phyloP scores from a whole-genome alignment of 2,329 filamentous ascomycete genomes.

The Ascosphaera pollenicola region DNA sequence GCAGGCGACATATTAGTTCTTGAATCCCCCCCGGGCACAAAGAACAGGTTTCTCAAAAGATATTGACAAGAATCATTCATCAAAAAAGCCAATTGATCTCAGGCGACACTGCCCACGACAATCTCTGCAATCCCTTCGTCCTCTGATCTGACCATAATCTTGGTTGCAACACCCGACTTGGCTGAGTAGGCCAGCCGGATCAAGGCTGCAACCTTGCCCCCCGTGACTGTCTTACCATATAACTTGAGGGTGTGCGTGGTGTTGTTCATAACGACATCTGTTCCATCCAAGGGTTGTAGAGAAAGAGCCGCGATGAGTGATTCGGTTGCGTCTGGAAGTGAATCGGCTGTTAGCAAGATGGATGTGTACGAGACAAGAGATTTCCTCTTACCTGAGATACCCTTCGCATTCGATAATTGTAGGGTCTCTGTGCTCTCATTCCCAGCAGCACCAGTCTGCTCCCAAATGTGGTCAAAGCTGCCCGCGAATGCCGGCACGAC shows the following conservation, averaged over 20 bases:
- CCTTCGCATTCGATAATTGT: slow-evolving; percentile 71
- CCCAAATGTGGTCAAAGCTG: slow-evolving; percentile 91
- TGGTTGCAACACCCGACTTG: slow-evolving; percentile 86
- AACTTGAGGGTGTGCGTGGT: slow-evolving; percentile 90
- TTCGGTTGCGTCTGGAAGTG: slow-evolving; percentile 63
- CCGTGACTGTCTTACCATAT: slow-evolving; percentile 82
- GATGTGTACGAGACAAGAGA: slow-evolving; percentile 2
- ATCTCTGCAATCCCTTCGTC: slow-evolving; percentile 76
- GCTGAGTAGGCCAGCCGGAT: slow-evolving; percentile 87
- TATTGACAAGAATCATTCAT: slow-evolving; percentile 4
- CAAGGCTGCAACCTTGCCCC: slow-evolving; percentile 67
- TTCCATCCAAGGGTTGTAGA: slow-evolving; percentile 82
- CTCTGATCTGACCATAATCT: slow-evolving; percentile 79
- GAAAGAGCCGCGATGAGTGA: slow-evolving; percentile 70
- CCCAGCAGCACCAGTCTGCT: slow-evolving; percentile 69
- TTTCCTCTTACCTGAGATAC: slow-evolving; percentile 54
- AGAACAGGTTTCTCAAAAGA: slow-evolving; percentile 2
- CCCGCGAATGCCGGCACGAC: slow-evolving; percentile 81
- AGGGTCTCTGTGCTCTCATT: slow-evolving; percentile 83
- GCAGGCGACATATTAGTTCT: neutral
- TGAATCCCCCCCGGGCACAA: neutral
- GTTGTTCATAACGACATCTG: slow-evolving; percentile 68
- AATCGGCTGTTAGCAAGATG: slow-evolving; percentile 8
- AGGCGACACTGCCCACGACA: slow-evolving; percentile 68
- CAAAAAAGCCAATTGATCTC: slow-evolving; percentile 13